These are phyloP conservation scores for Teratosphaeria nubilosa DNA, from an alignment of 2,329 filamentous ascomycete genomes.

Conservation along the genomic window DNA sequence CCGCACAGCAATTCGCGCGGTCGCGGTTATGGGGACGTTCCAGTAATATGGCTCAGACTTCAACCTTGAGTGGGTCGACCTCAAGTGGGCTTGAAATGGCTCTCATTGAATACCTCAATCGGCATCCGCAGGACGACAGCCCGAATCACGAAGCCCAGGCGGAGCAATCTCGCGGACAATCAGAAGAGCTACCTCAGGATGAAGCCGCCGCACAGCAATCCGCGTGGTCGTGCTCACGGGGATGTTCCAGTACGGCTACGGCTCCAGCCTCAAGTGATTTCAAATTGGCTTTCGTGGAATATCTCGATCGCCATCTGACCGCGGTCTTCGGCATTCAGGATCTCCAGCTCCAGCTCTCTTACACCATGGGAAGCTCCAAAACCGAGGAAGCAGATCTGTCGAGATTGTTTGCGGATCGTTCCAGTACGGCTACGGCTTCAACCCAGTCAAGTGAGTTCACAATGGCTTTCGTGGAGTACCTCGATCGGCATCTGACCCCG, in stretches of 20 bases:
- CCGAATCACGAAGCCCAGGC: too few species aligned
- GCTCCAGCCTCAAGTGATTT: not conserved
- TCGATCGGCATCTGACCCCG: not conserved
- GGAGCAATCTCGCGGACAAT: too few species aligned
- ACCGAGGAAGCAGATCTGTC: not conserved
- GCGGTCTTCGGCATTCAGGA: not conserved
- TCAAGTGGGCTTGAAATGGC: too few species aligned
- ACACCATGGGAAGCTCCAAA: not conserved
- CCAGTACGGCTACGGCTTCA: not conserved
- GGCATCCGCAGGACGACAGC: not conserved
- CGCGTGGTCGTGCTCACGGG: not conserved
- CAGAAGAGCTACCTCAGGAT: too few species aligned
- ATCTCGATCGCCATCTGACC: not conserved
- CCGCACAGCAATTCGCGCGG: too few species aligned
- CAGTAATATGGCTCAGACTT: too few species aligned
- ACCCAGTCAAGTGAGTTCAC: not conserved
- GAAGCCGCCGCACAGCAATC: not conserved
- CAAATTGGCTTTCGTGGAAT: not conserved
- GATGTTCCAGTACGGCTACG: not conserved
- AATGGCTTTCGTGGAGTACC: not conserved
- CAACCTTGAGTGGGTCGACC: too few species aligned
- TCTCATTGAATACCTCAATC: too few species aligned
- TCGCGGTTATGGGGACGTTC: too few species aligned
- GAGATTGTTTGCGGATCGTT: not conserved
- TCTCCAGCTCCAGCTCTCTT: not conserved